Percentiles rank a stretch among this genome's conserved stretches.
Conservation (phyloP, 2,329 filamentous ascomycete genomes). For the Xylariomycetidae sp. region DNA sequence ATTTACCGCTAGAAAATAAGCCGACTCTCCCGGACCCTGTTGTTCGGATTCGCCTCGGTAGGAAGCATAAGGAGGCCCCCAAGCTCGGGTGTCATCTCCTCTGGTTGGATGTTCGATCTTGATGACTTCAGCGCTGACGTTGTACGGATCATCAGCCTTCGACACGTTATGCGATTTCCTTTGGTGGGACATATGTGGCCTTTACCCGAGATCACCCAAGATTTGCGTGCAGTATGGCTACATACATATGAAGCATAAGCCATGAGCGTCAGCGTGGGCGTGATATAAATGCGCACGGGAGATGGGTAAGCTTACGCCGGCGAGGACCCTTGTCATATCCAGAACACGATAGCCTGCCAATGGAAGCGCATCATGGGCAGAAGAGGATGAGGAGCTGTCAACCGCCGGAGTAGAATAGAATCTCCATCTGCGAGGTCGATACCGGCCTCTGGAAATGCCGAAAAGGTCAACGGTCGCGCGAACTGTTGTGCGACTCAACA, state of each 20-base stretch:
- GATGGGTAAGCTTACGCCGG: conserved; percentile 62
- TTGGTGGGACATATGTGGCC: conserved; percentile 12
- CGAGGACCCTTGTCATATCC: conserved; percentile 94
- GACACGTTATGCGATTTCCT: no score
- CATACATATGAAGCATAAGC: conserved; percentile 13
- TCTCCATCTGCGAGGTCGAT: no score
- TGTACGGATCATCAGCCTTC: neutral
- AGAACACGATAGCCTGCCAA: conserved; percentile 83
- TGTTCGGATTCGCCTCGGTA: conserved; percentile 59
- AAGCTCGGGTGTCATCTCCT: conserved; percentile 91
- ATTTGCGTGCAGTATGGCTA: conserved; percentile 98
- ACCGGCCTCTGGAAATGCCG: no score
- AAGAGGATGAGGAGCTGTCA: no score
- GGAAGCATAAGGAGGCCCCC: conserved; percentile 89
- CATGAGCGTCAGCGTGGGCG: neutral
- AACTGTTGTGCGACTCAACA: no score
- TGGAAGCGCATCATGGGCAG: no score
- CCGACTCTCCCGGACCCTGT: conserved; percentile 80
- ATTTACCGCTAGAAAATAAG: conserved; percentile 84
- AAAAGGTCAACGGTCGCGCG: no score
- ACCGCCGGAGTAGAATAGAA: no score
- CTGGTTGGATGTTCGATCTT: conserved; percentile 92
- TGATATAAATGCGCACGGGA: conserved; percentile 4
- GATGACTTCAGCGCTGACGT: conserved; percentile 83
- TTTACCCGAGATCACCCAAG: conserved; percentile 88